Conservation (phyloP, 768 basidiomycete species). For the Lactarius trivialis region DNA sequence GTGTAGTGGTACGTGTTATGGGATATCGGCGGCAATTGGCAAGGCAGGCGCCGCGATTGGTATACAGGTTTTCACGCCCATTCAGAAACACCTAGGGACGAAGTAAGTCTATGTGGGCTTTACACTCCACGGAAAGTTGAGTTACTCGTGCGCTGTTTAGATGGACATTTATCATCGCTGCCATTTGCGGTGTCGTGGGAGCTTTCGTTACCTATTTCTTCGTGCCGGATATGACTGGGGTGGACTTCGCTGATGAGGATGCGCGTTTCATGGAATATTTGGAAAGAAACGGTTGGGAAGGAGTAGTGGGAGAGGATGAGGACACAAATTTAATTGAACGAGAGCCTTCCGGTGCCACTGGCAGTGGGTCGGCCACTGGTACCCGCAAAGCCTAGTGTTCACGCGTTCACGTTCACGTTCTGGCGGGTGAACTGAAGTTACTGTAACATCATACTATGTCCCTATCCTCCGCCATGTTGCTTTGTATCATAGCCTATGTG, state of each 20-base stretch:
- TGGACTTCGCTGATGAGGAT: slow-evolving; percentile 63
- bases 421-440: neutral
- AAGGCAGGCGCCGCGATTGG: slow-evolving; percentile 67
- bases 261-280: slow-evolving; percentile 54
- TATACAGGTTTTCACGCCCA: slow-evolving; percentile 64
- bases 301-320: slow-evolving; percentile 40
- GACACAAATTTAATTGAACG: too few species aligned
- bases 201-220: slow-evolving; percentile 62
- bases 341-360: too few species aligned
- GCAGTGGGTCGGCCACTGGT: too few species aligned
- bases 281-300: slow-evolving; percentile 57
- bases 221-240: slow-evolving; percentile 59
- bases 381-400: too few species aligned
- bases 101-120: slow-evolving; percentile 32
- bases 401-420: neutral
- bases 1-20: slow-evolving; percentile 59
- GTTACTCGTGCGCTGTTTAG: slow-evolving; percentile 26
- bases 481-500: neutral
- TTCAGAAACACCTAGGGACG: slow-evolving; percentile 58
- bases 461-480: slow-evolving; percentile 10
- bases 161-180: slow-evolving; percentile 64
- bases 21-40: slow-evolving; percentile 59
- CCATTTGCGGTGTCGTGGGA: slow-evolving; percentile 55
- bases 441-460: too few species aligned
- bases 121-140: neutral